phyloP scores from a whole-genome alignment of 495 filamentous ascomycete species.

The Penicillium coffeae region DNA sequence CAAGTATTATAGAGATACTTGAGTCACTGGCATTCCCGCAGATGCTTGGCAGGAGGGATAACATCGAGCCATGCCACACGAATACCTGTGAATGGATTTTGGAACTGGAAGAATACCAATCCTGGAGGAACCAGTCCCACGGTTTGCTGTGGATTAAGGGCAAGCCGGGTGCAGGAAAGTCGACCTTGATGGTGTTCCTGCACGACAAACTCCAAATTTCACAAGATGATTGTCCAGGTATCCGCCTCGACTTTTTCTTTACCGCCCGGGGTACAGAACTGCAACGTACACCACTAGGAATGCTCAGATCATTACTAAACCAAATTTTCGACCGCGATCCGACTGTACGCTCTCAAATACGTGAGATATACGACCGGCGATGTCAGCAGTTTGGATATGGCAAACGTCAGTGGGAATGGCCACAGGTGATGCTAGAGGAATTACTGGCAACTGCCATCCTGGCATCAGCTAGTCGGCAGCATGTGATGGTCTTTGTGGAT shows the following conservation, averaged over 20 bases:
- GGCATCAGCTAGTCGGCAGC: conserved; percentile 1
- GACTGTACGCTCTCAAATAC: conserved; percentile 1
- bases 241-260: no score
- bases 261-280: no score
- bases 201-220: no score
- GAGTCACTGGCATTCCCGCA: conserved; percentile 14
- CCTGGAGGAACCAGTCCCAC: no score
- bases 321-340: conserved; percentile 8
- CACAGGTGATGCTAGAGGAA: conserved; percentile 6
- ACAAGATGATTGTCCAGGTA: no score
- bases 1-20: background rate
- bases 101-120: conserved; percentile 22
- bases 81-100: conserved; percentile 39
- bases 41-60: conserved; percentile 9
- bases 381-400: conserved; percentile 7
- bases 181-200: no score
- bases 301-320: no score
- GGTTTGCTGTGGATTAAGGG: no score
- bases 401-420: no score
- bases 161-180: no score
- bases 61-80: conserved; percentile 19
- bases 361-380: conserved; percentile 8
- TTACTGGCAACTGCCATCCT: conserved; percentile 7
- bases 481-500: conserved; percentile 16
- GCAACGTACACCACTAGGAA: no score